Percentiles rank a stretch among this genome's conserved stretches.
Evolutionary conservation across 2,329 filamentous ascomycete genomes (phyloP).

Genomic region (Pseudogymnoascus sp.): DNA sequence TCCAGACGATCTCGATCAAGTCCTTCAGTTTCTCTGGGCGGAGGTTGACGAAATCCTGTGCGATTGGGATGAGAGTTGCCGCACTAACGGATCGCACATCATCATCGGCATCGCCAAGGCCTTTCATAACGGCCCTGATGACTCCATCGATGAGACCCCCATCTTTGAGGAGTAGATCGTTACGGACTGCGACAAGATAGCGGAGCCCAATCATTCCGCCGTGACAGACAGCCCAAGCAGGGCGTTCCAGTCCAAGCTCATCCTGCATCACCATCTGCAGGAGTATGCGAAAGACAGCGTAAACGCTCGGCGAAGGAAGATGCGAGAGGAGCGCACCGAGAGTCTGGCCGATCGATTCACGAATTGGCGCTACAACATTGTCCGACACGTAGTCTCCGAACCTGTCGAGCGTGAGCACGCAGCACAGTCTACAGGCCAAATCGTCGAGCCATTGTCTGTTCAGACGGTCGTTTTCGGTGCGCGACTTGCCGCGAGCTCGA

Average conservation of each 20-base stretch:
- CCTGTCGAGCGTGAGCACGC: constrained; percentile 92
- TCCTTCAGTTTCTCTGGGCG: constrained; percentile 69
- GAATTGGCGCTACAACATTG: constrained; percentile 90
- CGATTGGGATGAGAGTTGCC: constrained; percentile 93
- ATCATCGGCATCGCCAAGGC: constrained; percentile 81
- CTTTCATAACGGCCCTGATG: constrained; percentile 87
- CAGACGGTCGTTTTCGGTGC: constrained; percentile 65
- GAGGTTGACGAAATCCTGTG: constrained; percentile 84
- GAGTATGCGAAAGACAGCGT: constrained; percentile 75
- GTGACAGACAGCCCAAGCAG: constrained; percentile 91
- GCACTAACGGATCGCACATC: constrained; percentile 96
- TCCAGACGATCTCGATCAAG: constrained; percentile 93
- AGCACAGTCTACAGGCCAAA: constrained; percentile 87
- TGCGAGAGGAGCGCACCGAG: constrained; percentile 83
- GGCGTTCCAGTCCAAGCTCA: constrained; percentile 63
- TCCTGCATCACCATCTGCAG: constrained; percentile 88
- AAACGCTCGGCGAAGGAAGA: constrained; percentile 69
- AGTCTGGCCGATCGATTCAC: constrained; percentile 91
- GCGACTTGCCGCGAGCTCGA: constrained; percentile 60
- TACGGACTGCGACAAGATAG: constrained; percentile 91
- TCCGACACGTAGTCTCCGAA: constrained; percentile 98
- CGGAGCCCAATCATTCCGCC: constrained; percentile 95
- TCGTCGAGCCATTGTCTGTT: constrained; percentile 90
- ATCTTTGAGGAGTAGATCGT: constrained; percentile 80
- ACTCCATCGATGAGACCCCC: constrained; percentile 85